A percentile compares a stretch with the other conserved stretches of the same genome.
phyloP scores from a whole-genome alignment of 805 yeast genomes.

The Zygoascus bituminiphila region DNA sequence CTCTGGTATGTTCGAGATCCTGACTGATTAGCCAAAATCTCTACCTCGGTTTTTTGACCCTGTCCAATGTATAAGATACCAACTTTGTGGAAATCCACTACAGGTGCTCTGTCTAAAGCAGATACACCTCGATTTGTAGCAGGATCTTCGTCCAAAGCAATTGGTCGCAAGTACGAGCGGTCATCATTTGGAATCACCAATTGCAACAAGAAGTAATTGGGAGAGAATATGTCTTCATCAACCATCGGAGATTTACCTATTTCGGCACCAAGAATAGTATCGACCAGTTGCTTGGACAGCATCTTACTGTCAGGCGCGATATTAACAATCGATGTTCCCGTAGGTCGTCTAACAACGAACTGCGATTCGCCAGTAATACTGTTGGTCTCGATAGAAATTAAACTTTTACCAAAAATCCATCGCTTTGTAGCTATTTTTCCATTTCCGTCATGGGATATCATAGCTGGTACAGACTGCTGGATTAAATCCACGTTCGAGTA shows the following conservation, averaged over 20 bases:
- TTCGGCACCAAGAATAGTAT: not conserved
- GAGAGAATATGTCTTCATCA: constrained; percentile 25
- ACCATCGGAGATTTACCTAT: not conserved
- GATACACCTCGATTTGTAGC: constrained; percentile 45
- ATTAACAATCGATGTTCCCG: constrained; percentile 47
- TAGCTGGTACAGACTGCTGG: constrained; percentile 26
- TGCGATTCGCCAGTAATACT: constrained; percentile 42
- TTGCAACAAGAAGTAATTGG: constrained; percentile 47
- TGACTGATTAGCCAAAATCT: constrained; percentile 51
- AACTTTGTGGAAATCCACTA: constrained; percentile 67
- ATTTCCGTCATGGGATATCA: not conserved
- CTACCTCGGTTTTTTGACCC: constrained; percentile 53
- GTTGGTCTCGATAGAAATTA: constrained; percentile 51
- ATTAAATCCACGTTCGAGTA: constrained; percentile 53
- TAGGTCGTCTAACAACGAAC: constrained; percentile 53
- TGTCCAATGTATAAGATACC: constrained; percentile 72
- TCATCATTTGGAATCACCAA: constrained; percentile 38
- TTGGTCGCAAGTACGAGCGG: constrained; percentile 33
- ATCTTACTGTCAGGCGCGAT: constrained; percentile 25
- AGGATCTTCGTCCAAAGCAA: constrained; percentile 44
- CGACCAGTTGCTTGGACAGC: constrained; percentile 13
- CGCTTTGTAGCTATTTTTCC: constrained; percentile 23
- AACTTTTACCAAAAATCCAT: constrained; percentile 56
- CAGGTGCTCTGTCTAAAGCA: constrained; percentile 66
- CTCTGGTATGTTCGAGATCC: constrained; percentile 59